Percentiles rank a stretch among this genome's conserved stretches.
Conservation (phyloP, 2,329 filamentous ascomycete genomes). For the Gaeumannomyces sp. region DNA sequence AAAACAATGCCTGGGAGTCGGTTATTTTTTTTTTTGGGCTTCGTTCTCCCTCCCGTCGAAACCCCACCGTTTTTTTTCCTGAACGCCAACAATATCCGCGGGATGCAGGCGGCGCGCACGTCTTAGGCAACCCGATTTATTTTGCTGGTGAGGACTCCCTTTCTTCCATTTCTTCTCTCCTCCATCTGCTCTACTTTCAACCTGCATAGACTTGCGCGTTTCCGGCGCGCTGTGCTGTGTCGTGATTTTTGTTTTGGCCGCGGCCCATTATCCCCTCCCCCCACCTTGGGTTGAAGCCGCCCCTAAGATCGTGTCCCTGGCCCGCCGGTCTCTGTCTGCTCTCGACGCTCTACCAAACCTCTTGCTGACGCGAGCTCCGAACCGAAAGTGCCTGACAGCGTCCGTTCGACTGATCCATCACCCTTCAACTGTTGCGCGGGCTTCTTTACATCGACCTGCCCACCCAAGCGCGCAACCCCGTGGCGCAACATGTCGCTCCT, state of each 20-base stretch:
- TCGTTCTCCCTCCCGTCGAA: background rate
- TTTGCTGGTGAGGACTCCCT: background rate
- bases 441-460: background rate
- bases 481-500: constrained; percentile 68
- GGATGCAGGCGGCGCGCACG: background rate
- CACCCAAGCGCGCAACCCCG: background rate
- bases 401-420: background rate
- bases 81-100: background rate
- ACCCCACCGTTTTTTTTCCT: background rate
- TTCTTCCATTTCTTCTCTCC: background rate
- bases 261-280: background rate
- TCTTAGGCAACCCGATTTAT: background rate
- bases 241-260: background rate
- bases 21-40: background rate
- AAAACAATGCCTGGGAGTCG: background rate
- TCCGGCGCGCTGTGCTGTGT: background rate
- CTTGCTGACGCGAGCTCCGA: background rate
- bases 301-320: background rate
- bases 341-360: background rate
- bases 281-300: background rate
- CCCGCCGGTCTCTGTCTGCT: background rate
- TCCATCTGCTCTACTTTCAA: background rate
- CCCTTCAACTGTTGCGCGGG: background rate
- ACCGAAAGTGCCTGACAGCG: background rate
- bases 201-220: background rate